phyloP scores from a whole-genome alignment of 2,329 filamentous ascomycete genomes.

The Calonectria pteridis region DNA sequence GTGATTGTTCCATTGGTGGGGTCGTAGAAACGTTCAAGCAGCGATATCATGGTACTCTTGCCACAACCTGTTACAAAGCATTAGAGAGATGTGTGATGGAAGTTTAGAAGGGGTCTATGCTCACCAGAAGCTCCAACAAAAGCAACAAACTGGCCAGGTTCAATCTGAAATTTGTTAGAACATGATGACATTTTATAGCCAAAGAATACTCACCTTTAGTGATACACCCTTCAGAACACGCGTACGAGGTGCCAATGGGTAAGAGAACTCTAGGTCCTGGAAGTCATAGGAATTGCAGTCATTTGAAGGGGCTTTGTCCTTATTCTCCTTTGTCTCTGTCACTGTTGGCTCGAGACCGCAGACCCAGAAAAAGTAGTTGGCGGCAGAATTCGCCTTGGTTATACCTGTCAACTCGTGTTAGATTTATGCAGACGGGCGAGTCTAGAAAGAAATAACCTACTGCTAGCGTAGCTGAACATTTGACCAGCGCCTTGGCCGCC shows the following conservation, averaged over 20 bases:
- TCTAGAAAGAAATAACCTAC: constrained; percentile 31
- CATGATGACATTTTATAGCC: neutral
- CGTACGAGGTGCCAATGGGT: constrained; percentile 47
- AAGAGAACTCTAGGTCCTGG: constrained; percentile 13
- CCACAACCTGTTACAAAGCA: constrained; percentile 52
- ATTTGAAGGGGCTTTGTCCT: neutral
- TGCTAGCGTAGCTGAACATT: constrained; percentile 60
- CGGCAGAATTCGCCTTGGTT: constrained; percentile 60
- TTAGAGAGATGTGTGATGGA: neutral
- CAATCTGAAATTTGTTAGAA: neutral
- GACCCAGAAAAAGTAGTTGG: constrained; percentile 63
- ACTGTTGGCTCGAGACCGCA: constrained; percentile 4
- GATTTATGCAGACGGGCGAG: neutral
- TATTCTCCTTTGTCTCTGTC: neutral
- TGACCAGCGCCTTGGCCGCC: constrained; percentile 51
- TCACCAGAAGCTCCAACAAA: constrained; percentile 57
- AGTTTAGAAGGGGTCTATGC: neutral
- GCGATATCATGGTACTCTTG: constrained; percentile 69
- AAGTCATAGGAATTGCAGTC: constrained; percentile 6
- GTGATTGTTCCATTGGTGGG: constrained; percentile 56
- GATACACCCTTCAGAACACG: constrained; percentile 40
- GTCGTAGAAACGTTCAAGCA: constrained; percentile 58
- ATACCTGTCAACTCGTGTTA: constrained; percentile 48
- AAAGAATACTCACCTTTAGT: constrained; percentile 28
- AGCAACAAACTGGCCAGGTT: constrained; percentile 61